Percentiles rank a stretch among this genome's conserved stretches.
Evolutionary conservation across 441 rosid species (phyloP).

Genomic region (Corymbia calophylla): DNA sequence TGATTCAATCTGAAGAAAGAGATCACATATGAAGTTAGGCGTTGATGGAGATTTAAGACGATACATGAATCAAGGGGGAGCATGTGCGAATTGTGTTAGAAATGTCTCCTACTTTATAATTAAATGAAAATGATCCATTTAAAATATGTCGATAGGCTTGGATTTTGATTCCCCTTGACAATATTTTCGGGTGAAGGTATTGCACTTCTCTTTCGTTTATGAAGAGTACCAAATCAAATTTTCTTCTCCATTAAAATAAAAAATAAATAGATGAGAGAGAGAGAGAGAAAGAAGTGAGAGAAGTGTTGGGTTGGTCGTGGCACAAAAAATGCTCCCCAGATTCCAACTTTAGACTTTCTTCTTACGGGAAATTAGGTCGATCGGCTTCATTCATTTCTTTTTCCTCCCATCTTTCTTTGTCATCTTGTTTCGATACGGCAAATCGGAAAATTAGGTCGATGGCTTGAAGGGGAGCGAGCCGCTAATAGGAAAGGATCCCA

Average conservation of each 20-base stretch:
- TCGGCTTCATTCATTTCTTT: neutral
- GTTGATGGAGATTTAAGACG: no score
- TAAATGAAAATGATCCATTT: neutral
- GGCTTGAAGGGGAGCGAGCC: neutral
- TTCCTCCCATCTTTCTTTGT: neutral
- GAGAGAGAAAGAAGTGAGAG: neutral
- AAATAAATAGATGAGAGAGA: neutral
- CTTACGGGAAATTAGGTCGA: neutral
- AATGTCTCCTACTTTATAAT: neutral
- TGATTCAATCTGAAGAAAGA: neutral
- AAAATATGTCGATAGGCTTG: fast-evolving
- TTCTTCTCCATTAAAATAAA: neutral
- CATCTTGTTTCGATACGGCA: neutral
- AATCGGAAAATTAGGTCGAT: neutral
- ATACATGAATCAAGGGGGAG: neutral
- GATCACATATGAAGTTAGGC: neutral
- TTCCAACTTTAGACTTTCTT: neutral
- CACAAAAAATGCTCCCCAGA: neutral
- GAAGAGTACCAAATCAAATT: neutral
- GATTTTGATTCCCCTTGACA: neutral
- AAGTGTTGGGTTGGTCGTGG: neutral
- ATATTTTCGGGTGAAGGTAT: neutral
- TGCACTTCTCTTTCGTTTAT: neutral
- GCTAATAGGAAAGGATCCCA: neutral
- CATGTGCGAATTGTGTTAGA: neutral